Conservation (phyloP, 495 filamentous ascomycete species). For the Rhypophila decipiens region DNA sequence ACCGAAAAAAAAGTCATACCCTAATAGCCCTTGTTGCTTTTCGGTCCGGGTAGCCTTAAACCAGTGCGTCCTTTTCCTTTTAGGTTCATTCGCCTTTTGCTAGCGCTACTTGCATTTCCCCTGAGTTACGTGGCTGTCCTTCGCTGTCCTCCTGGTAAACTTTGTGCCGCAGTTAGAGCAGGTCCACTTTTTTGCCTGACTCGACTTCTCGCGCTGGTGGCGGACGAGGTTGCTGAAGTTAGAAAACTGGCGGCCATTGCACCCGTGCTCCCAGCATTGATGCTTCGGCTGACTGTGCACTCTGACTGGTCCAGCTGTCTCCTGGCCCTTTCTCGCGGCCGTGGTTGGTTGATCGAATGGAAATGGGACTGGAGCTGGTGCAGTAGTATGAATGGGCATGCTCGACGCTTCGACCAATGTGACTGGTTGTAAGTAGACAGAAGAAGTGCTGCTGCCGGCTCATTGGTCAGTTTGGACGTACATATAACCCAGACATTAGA, state of each 20-base stretch:
- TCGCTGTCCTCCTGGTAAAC: slow-evolving; percentile 84
- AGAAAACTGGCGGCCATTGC: slow-evolving; percentile 88
- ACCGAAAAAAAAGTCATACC: no score
- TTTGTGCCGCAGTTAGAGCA: slow-evolving; percentile 86
- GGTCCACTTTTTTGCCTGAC: slow-evolving; percentile 77
- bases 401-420: slow-evolving; percentile 34
- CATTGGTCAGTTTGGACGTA: no score
- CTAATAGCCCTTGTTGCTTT: no score
- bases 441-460: slow-evolving; percentile 35
- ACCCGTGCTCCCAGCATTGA: slow-evolving; percentile 93
- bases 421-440: slow-evolving; percentile 33
- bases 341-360: slow-evolving; percentile 36
- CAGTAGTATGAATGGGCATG: slow-evolving; percentile 41
- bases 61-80: background rate
- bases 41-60: no score
- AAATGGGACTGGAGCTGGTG: slow-evolving; percentile 37
- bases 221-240: slow-evolving; percentile 92
- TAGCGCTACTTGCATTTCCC: slow-evolving; percentile 84
- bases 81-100: background rate
- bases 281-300: slow-evolving; percentile 76
- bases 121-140: slow-evolving; percentile 81
- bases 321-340: slow-evolving; percentile 21
- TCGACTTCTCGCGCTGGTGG: slow-evolving; percentile 88
- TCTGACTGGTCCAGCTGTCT: slow-evolving; percentile 48
- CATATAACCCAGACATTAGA: no score